A percentile compares a stretch with the other conserved stretches of the same genome.
Conservation (phyloP, 2,329 filamentous ascomycete genomes). For the Cladophialophora carrionii region DNA sequence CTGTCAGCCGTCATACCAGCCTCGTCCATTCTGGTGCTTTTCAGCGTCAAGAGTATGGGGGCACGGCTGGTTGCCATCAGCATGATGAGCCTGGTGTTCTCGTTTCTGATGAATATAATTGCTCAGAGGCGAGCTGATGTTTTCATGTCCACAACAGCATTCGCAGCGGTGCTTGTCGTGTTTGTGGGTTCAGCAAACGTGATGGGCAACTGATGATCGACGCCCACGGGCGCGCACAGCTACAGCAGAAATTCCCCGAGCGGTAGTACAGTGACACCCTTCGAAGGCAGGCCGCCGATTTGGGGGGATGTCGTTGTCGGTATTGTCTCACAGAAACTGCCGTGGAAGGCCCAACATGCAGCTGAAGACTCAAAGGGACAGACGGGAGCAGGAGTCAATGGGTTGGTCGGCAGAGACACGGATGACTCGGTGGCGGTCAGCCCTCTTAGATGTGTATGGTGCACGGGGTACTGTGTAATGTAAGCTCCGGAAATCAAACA, state of each 20-base stretch:
- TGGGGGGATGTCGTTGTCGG: background rate
- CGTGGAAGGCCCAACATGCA: slow-evolving; percentile 7
- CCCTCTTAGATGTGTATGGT: background rate
- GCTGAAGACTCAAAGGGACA: background rate
- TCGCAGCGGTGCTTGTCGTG: slow-evolving; percentile 36
- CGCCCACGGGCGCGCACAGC: slow-evolving; percentile 11
- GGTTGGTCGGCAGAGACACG: background rate
- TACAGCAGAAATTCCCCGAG: slow-evolving; percentile 29
- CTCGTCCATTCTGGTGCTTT: slow-evolving; percentile 33
- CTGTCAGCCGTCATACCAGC: slow-evolving; percentile 35
- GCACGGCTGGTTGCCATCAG: slow-evolving; percentile 32
- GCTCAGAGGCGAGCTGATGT: slow-evolving; percentile 35
- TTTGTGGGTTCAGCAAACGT: slow-evolving; percentile 34
- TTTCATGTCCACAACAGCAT: slow-evolving; percentile 36
- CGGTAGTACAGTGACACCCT: slow-evolving; percentile 25
- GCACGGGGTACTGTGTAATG: background rate
- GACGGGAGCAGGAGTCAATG: slow-evolving; percentile 1
- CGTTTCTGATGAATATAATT: slow-evolving; percentile 36
- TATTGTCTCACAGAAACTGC: slow-evolving; percentile 12
- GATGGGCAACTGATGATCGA: slow-evolving; percentile 23
- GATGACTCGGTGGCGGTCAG: background rate
- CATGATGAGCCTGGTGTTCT: slow-evolving; percentile 35
- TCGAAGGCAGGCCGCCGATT: background rate
- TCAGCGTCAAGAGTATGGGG: slow-evolving; percentile 32
- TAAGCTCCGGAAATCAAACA: background rate